Evolutionary conservation across 805 yeast genomes (phyloP), one percentile per base, ranked within the genome.

Genomic region (Hanseniaspora singularis): DNA sequence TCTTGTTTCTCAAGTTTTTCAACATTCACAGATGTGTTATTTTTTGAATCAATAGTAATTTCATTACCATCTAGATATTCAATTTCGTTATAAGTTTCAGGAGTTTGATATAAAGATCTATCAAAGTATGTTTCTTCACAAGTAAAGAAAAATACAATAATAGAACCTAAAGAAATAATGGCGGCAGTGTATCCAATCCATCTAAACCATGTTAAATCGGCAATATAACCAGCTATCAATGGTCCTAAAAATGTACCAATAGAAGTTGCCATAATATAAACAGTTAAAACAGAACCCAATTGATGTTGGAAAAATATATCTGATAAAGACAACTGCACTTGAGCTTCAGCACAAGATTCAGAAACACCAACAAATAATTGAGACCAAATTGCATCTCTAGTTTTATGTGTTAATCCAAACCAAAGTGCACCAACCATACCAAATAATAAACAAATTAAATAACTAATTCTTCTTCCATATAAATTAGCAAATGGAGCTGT

Each of bases 201-300:
- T 55, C 81, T 68, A 65, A 82, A 84, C n/a, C 75, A 70, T 23
- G 72, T 67, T 38, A 71, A 63, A 38, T 74, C 70, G 8, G 77
- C 72, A 52, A 81, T 74, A 54, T 77, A 76, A n/a, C 86, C 87
- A 16, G 86, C 88, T 52, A 81, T 70, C 45, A 84, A 63, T 1
- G 94, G 94, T 2, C 92, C 89, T 50, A 83, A 63, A 57, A 78
- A 83, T 1, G 88, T 79, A 46, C 92, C 89, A 12, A 78, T 72
- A 28, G 87, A 77, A 3, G 86, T 77, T 22, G 84, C 78, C 63
- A 82, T 57, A 51, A 81, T 82, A 62, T 83, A 85, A 14, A 77
- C 67, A 0, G 92, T 83, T 60, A 85, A 69, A 11, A 76, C 76
- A 24, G 78, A 67, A 43, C 88, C 86, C 20, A 83, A 66, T 57